Base-by-base conservation (phyloP, 352 stramenopile species). In the Pythium brassicae region DNA sequence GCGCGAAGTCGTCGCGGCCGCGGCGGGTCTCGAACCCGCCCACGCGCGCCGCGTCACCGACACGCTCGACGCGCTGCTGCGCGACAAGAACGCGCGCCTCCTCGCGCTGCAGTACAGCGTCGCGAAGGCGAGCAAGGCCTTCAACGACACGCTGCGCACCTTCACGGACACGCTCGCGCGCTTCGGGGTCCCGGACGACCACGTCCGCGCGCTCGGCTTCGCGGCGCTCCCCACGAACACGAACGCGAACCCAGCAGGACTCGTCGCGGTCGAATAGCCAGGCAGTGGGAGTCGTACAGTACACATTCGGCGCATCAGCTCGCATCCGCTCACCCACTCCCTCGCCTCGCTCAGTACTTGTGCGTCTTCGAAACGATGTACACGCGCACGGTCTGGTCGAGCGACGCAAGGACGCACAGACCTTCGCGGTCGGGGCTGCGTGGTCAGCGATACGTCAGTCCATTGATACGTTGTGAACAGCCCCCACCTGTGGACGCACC, bases 331-430 rank as follows among this genome's bases (percentile, higher is more conserved):
- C 42, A 15, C n/a, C 23, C 42, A 26, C 42, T 23, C 12, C 20
- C 40, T 46, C 17, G 2, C 40, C 22, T 23, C 9, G 20, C 25
- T 77, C 63, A 98, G 57, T 96, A 97, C 66, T 98, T 97, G 74
- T 97, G 78, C 15, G 97, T 94, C 74, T 98, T 98, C 47, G 94
- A 98, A 19, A 98, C 91, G 52, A 98, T 98, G 68, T 94, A 97
- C 37, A 98, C 85, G 46, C 94, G 75, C 26, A 98, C 66, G 9
- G 89, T 98, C 67, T 99, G 96, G 67, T 99, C 96, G 32, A 99
- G 82, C 42, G 81, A 97, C 25, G 82, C 81, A 29, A 98, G 66
- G 25, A 89, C 88, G 60, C 83, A 96, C 11, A 99, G 72, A 4
- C 96, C 96, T 65, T 98, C 89, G 55, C 92, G 94, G 72, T 98